Evolutionary conservation across 257 asterid species (phyloP).

Genomic region (Solanum rostratum): DNA sequence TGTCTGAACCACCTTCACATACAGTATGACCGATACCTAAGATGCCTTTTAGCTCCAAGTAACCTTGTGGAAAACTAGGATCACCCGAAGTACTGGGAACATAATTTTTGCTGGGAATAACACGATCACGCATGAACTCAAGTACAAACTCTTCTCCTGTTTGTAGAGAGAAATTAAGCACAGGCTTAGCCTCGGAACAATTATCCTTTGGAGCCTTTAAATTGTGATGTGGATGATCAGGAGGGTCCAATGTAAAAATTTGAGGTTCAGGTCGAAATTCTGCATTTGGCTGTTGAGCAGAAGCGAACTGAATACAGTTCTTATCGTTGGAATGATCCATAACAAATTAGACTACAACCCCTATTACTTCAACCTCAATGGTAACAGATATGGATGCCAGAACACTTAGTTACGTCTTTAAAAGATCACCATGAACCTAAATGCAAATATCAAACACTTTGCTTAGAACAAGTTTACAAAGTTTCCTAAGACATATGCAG

Average conservation of each 20-base stretch:
- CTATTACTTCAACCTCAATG: slow-evolving; percentile 12
- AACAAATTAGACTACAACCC: background rate
- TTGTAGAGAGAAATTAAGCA: slow-evolving; percentile 69
- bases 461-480: slow-evolving; percentile 23
- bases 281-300: slow-evolving; percentile 29
- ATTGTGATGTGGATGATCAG: slow-evolving; percentile 29
- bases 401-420: slow-evolving; percentile 16
- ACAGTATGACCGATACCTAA: slow-evolving; percentile 43
- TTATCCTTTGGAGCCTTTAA: slow-evolving; percentile 24
- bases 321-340: slow-evolving; percentile 54
- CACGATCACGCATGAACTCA: slow-evolving; percentile 81
- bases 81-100: slow-evolving; percentile 42
- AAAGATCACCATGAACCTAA: slow-evolving; percentile 25
- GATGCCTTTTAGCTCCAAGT: slow-evolving; percentile 53
- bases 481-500: slow-evolving; percentile 14
- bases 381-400: slow-evolving; percentile 20
- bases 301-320: slow-evolving; percentile 19
- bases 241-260: slow-evolving; percentile 25
- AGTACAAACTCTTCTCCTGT: slow-evolving; percentile 96
- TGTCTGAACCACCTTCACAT: slow-evolving; percentile 52
- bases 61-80: slow-evolving; percentile 41
- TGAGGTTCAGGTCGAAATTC: slow-evolving; percentile 38
- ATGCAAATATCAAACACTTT: slow-evolving; percentile 15
- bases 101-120: slow-evolving; percentile 45
- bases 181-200: slow-evolving; percentile 54